Conservation (phyloP, 2,329 filamentous ascomycete species). For the Talaromyces sp. region DNA sequence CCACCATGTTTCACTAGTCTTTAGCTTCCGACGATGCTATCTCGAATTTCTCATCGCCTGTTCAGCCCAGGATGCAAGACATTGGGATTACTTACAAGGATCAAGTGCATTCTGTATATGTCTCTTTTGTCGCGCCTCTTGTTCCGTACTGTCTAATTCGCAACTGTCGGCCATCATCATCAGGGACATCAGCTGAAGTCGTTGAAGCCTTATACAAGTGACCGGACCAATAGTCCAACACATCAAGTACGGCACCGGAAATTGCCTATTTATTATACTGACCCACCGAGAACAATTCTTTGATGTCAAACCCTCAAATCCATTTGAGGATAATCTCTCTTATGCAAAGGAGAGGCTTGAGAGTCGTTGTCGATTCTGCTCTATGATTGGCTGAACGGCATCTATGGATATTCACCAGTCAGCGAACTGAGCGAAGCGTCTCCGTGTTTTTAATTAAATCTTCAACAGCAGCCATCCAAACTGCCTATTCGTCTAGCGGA, state of each 20-base stretch:
- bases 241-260: background rate
- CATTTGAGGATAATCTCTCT: background rate
- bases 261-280: background rate
- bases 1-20: slow-evolving; percentile 14
- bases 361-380: background rate
- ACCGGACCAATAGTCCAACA: background rate
- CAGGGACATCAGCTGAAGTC: background rate
- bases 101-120: background rate
- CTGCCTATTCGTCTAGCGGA: background rate
- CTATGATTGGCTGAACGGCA: background rate
- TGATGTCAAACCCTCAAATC: background rate
- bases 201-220: background rate
- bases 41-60: background rate
- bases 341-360: background rate
- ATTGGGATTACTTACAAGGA: background rate
- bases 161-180: background rate
- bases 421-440: background rate
- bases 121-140: background rate
- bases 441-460: slow-evolving; percentile 9
- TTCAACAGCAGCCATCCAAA: background rate
- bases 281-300: background rate
- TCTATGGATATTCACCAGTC: slow-evolving; percentile 1
- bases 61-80: background rate
- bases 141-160: no score
- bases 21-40: slow-evolving; percentile 7